Evolutionary conservation across 805 yeast species (phyloP), one percentile per base, ranked within the genome.

Genomic region (Starmerella powellii): DNA sequence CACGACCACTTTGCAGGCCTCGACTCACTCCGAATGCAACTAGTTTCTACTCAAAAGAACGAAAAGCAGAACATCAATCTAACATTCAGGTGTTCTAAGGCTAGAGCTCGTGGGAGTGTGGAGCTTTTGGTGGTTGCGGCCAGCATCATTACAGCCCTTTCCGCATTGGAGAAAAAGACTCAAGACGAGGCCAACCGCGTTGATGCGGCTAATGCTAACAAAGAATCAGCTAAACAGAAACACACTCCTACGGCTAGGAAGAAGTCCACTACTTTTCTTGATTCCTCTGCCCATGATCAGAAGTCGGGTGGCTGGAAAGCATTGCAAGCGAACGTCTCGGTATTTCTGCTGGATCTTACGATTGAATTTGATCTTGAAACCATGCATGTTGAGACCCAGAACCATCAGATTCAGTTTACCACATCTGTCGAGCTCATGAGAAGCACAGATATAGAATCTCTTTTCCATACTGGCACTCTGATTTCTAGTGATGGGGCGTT

Each of bases 31-130:
- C 20, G 20, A 4, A 15, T 34, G 24, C 44, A 36, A 23, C 35
- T 41, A 24, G 37, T 29, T 6, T 44, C 47, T 15, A 51, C 42
- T 6, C 39, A 37, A 17, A 40, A 20, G 33, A 44, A 37, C 34
- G 45, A 45, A 16, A 42, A 46, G 3, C 48, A 50, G 21, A 49
- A 43, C 19, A 34, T 51, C 13, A 45, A 46, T 17, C n/a, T 50
- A 2, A 37, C 48, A 2, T 21, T 56, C 8, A 39, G 49, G 18
- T 53, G 58, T 34, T 31, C 46, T 6, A 46, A 43, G 30, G 38
- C 49, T 10, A 34, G 60, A 8, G 49, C 55, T 8, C 49, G 50
- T 13, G 45, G 48, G 8, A 54, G 59, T 36, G 33, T 48, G 15
- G 49, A 45, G 17, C 31, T 53, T 2, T n/a, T 55, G 5, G 42